Evolutionary conservation across 2,329 filamentous ascomycete genomes (phyloP), one percentile per base, ranked within the genome.

Genomic region (Stemphylium lycopersici): DNA sequence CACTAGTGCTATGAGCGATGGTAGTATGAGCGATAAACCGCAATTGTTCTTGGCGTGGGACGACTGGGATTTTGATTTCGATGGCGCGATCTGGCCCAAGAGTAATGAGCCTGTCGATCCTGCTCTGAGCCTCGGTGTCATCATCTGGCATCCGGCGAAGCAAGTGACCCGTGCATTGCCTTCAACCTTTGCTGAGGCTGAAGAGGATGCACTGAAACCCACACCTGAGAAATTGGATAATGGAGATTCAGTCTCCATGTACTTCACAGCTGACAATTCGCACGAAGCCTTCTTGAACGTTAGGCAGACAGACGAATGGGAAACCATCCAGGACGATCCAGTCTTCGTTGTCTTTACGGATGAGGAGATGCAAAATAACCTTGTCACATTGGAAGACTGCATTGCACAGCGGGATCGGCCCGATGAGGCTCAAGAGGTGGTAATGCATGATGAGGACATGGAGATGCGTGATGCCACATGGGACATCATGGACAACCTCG

Each of bases 261-360:
- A 83, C 55, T 79, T 81, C 58, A 76, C 72, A 4, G 57, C 71
- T 3, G 72, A 77, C 11, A 78, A 77, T 51, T 70, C 74, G 2
- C 74, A 80, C 15, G 77, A 81, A 53, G 76, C 77, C 13, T 72
- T 77, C 49, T 62, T 79, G 32, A 78, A 80, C 56, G 77, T 84
- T 13, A 71, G 79, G 49, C 76, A 83, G 55, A 82, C 79, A 0
- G 76, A 79, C 33, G 72, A 77, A 18, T 84, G 82, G 82, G 64
- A 77, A 2, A 71, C 74, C n/a, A 73, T 82, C 45, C 79, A 78
- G 61, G 69, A 79, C 47, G 81, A 83, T 52, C 77, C 81, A 2
- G 78, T 81, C 13, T 84, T 83, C 57, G 70, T 75, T 5, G 73
- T 78, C 4, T 80, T 83, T 45, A 68, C 73, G 1, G 68, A 66